Evolutionary conservation across 2,329 filamentous ascomycete species (phyloP).

Genomic region (Trichoderma polysporum): DNA sequence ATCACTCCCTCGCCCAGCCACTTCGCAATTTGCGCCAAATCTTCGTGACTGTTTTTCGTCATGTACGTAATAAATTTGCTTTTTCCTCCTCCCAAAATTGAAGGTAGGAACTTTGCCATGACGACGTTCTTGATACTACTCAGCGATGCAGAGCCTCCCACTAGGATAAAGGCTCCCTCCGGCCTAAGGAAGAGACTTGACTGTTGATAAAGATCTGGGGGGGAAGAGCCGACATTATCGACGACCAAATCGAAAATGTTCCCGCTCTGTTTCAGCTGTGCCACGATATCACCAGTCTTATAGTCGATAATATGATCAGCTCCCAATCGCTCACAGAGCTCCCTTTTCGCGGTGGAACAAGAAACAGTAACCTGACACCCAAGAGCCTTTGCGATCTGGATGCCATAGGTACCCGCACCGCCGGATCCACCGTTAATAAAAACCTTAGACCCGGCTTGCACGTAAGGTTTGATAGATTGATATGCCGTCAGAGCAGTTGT

Average conservation of each 20-base stretch:
- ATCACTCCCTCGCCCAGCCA: conserved; percentile 61
- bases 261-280: conserved; percentile 46
- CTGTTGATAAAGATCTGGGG: conserved; percentile 52
- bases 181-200: conserved; percentile 51
- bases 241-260: conserved; percentile 51
- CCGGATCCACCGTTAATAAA: conserved; percentile 67
- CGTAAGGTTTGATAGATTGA: conserved; percentile 47
- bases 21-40: conserved; percentile 50
- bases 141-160: conserved; percentile 43
- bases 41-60: conserved; percentile 41
- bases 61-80: conserved; percentile 43
- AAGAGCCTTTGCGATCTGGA: conserved; percentile 63
- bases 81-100: conserved; percentile 42
- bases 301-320: conserved; percentile 68
- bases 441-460: conserved; percentile 54
- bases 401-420: conserved; percentile 59
- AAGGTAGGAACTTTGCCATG: conserved; percentile 31
- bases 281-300: conserved; percentile 48
- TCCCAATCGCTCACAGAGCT: conserved; percentile 57
- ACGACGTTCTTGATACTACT: conserved; percentile 29
- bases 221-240: conserved; percentile 58
- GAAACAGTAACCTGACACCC: conserved; percentile 61
- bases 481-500: conserved; percentile 51
- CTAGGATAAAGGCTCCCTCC: conserved; percentile 50
- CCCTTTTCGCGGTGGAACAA: conserved; percentile 59